A percentile compares a stretch with the other conserved stretches of the same genome.
These are phyloP conservation scores for Rhododendron vialii DNA, from an alignment of 148 eudicot genomes.

Conservation along the genomic window DNA sequence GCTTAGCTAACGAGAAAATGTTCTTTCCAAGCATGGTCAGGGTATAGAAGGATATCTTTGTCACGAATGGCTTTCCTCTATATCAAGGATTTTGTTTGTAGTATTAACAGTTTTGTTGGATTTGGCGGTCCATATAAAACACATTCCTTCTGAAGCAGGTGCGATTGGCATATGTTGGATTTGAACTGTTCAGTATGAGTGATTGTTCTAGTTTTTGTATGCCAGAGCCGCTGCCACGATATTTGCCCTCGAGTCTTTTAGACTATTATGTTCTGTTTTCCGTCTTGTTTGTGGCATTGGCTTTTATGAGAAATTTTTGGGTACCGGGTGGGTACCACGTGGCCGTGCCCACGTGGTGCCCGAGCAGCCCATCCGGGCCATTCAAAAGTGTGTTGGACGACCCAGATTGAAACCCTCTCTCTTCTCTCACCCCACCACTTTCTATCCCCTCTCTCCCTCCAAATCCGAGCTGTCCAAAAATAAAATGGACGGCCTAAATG, in stretches of 20 bases:
- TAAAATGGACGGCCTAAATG: too few relatives aligned
- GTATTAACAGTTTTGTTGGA: neutral
- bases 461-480: too few relatives aligned
- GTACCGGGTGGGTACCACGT: too few relatives aligned
- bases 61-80: neutral
- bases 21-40: neutral
- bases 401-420: too few relatives aligned
- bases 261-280: neutral
- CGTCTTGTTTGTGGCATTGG: neutral
- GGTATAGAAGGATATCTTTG: neutral
- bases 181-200: neutral
- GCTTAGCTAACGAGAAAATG: neutral
- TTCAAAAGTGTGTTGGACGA: too few relatives aligned
- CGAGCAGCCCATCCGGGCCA: too few relatives aligned
- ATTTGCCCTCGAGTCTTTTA: neutral
- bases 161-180: neutral
- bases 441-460: too few relatives aligned
- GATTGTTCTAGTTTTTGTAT: neutral
- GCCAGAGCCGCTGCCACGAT: neutral
- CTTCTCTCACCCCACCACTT: too few relatives aligned
- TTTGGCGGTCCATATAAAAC: neutral
- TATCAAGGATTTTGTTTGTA: neutral
- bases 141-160: neutral
- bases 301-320: neutral
- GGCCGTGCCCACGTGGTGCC: too few relatives aligned